Percentiles rank a stretch among this genome's conserved stretches.
phyloP scores from a whole-genome alignment of 2,329 filamentous ascomycete species.

The Aspergillus tanneri region DNA sequence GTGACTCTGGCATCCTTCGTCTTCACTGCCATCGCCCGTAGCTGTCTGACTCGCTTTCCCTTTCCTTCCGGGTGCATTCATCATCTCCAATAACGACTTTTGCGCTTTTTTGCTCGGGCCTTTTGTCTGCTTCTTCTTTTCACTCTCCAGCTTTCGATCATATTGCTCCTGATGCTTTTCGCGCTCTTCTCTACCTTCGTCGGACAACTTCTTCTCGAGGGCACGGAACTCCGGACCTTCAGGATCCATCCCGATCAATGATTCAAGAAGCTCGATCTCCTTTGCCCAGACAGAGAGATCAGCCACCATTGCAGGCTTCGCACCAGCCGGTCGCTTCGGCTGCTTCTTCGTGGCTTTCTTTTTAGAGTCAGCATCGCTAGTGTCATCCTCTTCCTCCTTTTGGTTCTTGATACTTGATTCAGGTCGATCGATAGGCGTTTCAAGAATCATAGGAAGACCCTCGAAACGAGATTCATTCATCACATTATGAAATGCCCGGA shows the following conservation, averaged over 20 bases:
- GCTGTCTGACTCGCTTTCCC: conserved; percentile 8
- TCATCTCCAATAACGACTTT: conserved; percentile 38
- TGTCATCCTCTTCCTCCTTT: conserved; percentile 20
- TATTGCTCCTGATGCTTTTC: conserved; percentile 75
- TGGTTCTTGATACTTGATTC: conserved; percentile 16
- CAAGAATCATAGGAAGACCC: conserved; percentile 83
- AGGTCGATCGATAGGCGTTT: conserved; percentile 84
- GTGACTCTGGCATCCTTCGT: conserved; percentile 23
- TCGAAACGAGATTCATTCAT: conserved; percentile 79
- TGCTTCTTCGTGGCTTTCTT: conserved; percentile 24
- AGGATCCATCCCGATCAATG: conserved; percentile 77
- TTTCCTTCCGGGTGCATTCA: conserved; percentile 24
- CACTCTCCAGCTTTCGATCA: conserved; percentile 68
- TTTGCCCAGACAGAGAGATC: conserved; percentile 84
- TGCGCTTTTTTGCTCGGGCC: conserved; percentile 41
- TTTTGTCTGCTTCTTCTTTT: conserved; percentile 49
- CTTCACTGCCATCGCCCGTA: conserved; percentile 15
- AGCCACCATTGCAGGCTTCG: conserved; percentile 53
- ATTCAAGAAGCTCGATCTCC: conserved; percentile 93
- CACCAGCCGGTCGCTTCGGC: conserved; percentile 22
- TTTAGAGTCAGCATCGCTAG: conserved; percentile 22
- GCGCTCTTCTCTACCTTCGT: conserved; percentile 68
- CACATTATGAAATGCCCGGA: conserved; percentile 85
- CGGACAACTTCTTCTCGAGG: conserved; percentile 65
- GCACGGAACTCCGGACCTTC: conserved; percentile 70